Percentiles rank a stretch among this genome's conserved stretches.
These are phyloP conservation scores for Phytophthora idaei DNA, from an alignment of 352 stramenopile species.

Conservation along the genomic window DNA sequence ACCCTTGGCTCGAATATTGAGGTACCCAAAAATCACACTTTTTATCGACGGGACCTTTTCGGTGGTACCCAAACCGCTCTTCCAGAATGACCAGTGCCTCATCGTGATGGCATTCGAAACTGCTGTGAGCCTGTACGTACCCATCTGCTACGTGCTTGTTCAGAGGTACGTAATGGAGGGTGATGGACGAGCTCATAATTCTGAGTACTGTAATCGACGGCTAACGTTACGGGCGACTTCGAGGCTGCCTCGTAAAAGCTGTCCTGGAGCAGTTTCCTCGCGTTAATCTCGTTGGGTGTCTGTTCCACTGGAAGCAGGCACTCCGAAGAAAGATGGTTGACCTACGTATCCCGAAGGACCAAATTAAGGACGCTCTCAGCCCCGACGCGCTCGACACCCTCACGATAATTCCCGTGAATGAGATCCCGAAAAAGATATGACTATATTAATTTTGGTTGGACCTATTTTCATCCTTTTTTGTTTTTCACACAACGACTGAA, in stretches of 20 bases:
- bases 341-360: neutral
- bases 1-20: neutral
- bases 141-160: neutral
- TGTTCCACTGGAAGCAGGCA: neutral
- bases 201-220: neutral
- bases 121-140: neutral
- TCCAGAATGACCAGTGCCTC: neutral
- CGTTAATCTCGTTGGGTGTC: neutral
- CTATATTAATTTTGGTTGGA: neutral
- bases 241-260: neutral
- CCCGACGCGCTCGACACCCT: neutral
- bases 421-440: neutral
- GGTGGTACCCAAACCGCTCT: neutral
- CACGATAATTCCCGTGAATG: neutral
- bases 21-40: neutral
- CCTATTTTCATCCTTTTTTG: neutral
- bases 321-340: neutral
- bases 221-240: neutral
- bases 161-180: neutral
- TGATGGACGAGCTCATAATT: neutral
- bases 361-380: neutral
- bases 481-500: no score
- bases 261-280: neutral
- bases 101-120: conserved; percentile 1
- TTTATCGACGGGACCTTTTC: conserved; percentile 3